Conservation (phyloP, 2,329 filamentous ascomycete genomes). For the Teratosphaeria zuluensis region DNA sequence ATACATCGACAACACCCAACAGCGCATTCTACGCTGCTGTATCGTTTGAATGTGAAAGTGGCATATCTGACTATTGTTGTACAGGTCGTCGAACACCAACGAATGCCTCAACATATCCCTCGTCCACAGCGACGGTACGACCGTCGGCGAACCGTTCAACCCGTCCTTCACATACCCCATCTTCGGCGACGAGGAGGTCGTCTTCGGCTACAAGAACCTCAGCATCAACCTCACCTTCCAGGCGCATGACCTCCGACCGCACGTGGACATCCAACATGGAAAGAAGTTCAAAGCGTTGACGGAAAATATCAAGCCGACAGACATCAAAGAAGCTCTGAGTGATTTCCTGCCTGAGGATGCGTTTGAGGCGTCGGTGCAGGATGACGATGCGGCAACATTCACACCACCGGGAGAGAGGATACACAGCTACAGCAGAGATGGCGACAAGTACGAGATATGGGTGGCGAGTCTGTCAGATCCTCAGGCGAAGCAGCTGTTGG, state of each 20-base stretch:
- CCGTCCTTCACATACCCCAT: conserved; percentile 85
- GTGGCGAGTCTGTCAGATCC: conserved; percentile 62
- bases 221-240: conserved; percentile 63
- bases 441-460: conserved; percentile 74
- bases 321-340: conserved; percentile 56
- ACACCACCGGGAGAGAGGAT: conserved; percentile 68
- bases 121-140: conserved; percentile 40
- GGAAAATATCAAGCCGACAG: conserved; percentile 54
- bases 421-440: conserved; percentile 49
- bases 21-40: no score
- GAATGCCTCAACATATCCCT: conserved; percentile 55
- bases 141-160: conserved; percentile 47
- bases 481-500: conserved; percentile 60
- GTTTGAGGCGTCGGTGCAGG: conserved; percentile 17
- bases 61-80: neutral
- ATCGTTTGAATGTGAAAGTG: no score
- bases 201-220: conserved; percentile 81
- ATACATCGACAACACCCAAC: neutral
- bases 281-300: conserved; percentile 62
- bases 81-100: conserved; percentile 44
- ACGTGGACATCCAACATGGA: conserved; percentile 59
- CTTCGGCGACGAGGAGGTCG: conserved; percentile 84
- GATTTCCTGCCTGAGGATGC: conserved; percentile 59
- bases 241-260: conserved; percentile 67
- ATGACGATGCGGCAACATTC: conserved; percentile 32